Conservation (phyloP, 768 basidiomycete species). For the Boletellus ananas region DNA sequence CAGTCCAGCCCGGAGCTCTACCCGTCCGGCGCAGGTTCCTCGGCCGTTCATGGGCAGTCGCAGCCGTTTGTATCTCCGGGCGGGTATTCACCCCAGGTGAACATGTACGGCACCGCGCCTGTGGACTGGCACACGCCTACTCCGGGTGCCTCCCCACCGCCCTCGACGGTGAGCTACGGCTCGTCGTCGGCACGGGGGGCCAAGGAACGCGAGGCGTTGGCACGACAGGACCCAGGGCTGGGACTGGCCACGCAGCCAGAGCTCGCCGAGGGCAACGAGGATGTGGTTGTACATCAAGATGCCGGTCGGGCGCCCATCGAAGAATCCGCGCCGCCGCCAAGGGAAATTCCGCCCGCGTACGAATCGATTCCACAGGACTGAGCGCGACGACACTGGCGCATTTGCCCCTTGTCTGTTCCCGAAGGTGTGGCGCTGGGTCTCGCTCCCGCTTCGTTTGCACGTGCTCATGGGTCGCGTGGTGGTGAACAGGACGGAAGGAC, state of each 20-base stretch:
- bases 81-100: constrained; percentile 2
- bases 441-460: no score
- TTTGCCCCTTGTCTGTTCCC: no score
- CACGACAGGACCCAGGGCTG: constrained; percentile 14
- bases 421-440: no score
- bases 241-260: constrained; percentile 22
- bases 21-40: neutral
- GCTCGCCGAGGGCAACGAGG: constrained; percentile 15
- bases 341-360: constrained; percentile 29
- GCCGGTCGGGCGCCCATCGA: constrained; percentile 23
- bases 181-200: constrained; percentile 11
- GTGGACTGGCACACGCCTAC: constrained; percentile 20
- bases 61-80: constrained; percentile 2
- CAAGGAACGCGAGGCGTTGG: constrained; percentile 26
- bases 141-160: constrained; percentile 18
- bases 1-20: constrained; percentile 10
- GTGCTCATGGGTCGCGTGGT: no score
- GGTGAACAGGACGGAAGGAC: no score
- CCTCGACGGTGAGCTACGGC: constrained; percentile 18
- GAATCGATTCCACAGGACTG: constrained; percentile 25
- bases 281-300: constrained; percentile 28
- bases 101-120: constrained; percentile 12
- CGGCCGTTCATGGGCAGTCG: constrained; percentile 6
- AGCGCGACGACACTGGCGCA: neutral
- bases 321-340: constrained; percentile 13